These are phyloP conservation scores for Wickerhamiella galacta DNA, from an alignment of 805 yeast genomes.

Conservation along the genomic window DNA sequence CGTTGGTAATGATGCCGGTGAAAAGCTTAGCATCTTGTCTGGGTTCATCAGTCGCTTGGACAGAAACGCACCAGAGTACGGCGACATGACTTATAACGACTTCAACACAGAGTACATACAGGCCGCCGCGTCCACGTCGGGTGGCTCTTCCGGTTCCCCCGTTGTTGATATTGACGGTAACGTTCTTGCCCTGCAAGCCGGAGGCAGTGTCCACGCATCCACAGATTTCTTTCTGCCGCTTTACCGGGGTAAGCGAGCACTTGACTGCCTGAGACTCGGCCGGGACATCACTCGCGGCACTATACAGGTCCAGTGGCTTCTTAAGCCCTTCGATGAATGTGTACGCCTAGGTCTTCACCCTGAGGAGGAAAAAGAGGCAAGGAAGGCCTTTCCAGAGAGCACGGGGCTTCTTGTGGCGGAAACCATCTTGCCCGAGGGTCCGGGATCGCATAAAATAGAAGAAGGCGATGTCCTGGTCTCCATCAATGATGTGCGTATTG, in stretches of 20 bases:
- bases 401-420: slow-evolving; percentile 77
- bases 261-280: slow-evolving; percentile 47
- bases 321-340: slow-evolving; percentile 83
- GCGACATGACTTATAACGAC: slow-evolving; percentile 73
- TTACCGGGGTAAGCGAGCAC: slow-evolving; percentile 66
- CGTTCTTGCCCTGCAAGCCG: slow-evolving; percentile 88
- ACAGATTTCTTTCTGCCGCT: slow-evolving; percentile 87
- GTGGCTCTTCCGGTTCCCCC: slow-evolving; percentile 92
- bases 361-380: slow-evolving; percentile 54
- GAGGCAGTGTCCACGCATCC: slow-evolving; percentile 81
- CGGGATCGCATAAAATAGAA: slow-evolving; percentile 51
- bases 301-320: slow-evolving; percentile 75
- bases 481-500: slow-evolving; percentile 45
- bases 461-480: slow-evolving; percentile 80
- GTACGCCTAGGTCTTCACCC: slow-evolving; percentile 65
- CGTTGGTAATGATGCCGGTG: slow-evolving; percentile 94
- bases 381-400: slow-evolving; percentile 50
- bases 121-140: slow-evolving; percentile 92
- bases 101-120: slow-evolving; percentile 88
- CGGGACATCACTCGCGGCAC: slow-evolving; percentile 70
- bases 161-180: slow-evolving; percentile 80
- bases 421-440: slow-evolving; percentile 68
- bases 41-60: slow-evolving; percentile 75
- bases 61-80: slow-evolving; percentile 90
- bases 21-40: slow-evolving; percentile 70